These are phyloP conservation scores for Avicennia marina DNA, from an alignment of 257 asterid species.

Conservation along the genomic window DNA sequence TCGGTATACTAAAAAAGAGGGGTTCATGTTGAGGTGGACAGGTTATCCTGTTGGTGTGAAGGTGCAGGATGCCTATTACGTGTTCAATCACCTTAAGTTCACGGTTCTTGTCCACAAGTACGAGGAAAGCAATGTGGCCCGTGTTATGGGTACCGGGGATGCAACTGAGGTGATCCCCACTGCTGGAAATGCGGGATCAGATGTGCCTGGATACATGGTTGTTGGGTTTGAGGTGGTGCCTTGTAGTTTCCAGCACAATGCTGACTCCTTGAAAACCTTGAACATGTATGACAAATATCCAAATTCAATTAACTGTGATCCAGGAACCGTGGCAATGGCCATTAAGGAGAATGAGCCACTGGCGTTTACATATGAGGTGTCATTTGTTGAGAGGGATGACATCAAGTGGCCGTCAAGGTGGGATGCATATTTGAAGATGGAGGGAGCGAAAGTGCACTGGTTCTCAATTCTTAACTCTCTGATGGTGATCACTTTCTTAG, in stretches of 20 bases:
- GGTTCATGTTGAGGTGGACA: slow-evolving; percentile 48
- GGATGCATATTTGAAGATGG: slow-evolving; percentile 75
- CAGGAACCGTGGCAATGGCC: slow-evolving; percentile 39
- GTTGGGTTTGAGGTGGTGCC: slow-evolving; percentile 69
- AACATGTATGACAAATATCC: slow-evolving; percentile 45
- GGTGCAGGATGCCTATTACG: slow-evolving; percentile 41
- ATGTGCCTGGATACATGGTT: slow-evolving; percentile 55
- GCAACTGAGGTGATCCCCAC: slow-evolving; percentile 56
- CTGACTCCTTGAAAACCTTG: slow-evolving; percentile 40
- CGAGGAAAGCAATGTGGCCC: slow-evolving; percentile 55
- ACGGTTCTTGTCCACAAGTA: slow-evolving; percentile 54
- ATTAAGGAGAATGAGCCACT: slow-evolving; percentile 55
- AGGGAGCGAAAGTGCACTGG: slow-evolving; percentile 73
- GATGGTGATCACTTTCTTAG: slow-evolving; percentile 67
- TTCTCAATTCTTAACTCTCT: slow-evolving; percentile 61
- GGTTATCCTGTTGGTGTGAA: slow-evolving; percentile 61
- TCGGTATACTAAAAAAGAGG: slow-evolving; percentile 51
- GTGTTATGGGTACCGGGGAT: slow-evolving; percentile 62
- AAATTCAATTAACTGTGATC: slow-evolving; percentile 42
- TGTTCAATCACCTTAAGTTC: slow-evolving; percentile 58
- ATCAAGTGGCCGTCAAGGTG: slow-evolving; percentile 72
- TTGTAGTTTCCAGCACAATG: slow-evolving; percentile 46
- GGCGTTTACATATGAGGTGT: slow-evolving; percentile 50
- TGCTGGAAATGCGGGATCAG: slow-evolving; percentile 32
- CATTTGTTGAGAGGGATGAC: slow-evolving; percentile 53